phyloP scores from a whole-genome alignment of 768 basidiomycete species.

The Tylopilus rubrobrunneus region DNA sequence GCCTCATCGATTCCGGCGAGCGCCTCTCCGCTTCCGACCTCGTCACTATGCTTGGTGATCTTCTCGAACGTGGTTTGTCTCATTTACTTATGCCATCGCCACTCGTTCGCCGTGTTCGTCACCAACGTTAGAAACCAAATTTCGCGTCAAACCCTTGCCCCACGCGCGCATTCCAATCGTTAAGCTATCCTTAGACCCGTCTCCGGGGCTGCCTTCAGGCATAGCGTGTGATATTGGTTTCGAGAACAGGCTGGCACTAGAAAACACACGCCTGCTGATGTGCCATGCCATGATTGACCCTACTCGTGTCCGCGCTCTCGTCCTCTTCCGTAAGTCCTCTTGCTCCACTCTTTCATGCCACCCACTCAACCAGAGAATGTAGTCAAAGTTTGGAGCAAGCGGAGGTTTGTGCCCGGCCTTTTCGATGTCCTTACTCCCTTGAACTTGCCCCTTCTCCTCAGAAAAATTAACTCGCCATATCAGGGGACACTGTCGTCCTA shows the following conservation, averaged over 20 bases:
- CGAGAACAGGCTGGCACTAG: slow-evolving; percentile 93
- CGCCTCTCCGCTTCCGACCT: slow-evolving; percentile 81
- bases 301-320: slow-evolving; percentile 86
- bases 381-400: slow-evolving; percentile 99
- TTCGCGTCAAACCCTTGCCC: slow-evolving; percentile 92
- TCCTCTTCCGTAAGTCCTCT: slow-evolving; percentile 84
- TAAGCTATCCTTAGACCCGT: slow-evolving; percentile 89
- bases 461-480: slow-evolving; percentile 99
- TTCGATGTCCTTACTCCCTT: not conserved
- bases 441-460: slow-evolving; percentile 26
- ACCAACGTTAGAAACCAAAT: slow-evolving; percentile 77
- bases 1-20: slow-evolving; percentile 86
- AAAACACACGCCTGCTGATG: slow-evolving; percentile 94
- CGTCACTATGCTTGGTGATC: slow-evolving; percentile 88
- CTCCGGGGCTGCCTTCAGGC: slow-evolving; percentile 74
- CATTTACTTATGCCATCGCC: not conserved
- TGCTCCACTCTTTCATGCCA: slow-evolving; percentile 5
- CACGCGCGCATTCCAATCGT: slow-evolving; percentile 98
- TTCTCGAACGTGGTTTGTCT: slow-evolving; percentile 84
- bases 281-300: slow-evolving; percentile 98
- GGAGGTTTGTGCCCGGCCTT: slow-evolving; percentile 48
- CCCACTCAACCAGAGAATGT: slow-evolving; percentile 11
- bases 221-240: slow-evolving; percentile 99
- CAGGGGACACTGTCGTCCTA: slow-evolving; percentile 95
- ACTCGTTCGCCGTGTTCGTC: slow-evolving; percentile 11